phyloP scores from a whole-genome alignment of 2,329 filamentous ascomycete genomes.

The Diaporthe ilicicola region DNA sequence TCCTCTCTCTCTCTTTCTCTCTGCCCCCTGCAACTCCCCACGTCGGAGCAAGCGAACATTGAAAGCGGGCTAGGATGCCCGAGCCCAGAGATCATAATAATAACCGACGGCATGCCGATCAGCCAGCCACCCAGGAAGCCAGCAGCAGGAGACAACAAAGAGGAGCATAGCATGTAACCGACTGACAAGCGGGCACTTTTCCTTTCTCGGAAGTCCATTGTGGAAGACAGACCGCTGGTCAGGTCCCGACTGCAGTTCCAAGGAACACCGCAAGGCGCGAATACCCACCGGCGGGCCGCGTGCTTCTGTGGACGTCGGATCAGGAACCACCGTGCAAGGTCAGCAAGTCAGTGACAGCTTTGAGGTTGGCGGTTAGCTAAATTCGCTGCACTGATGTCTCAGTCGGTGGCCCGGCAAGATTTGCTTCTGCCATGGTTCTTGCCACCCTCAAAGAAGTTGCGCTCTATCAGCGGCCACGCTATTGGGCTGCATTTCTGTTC shows the following conservation, averaged over 20 bases:
- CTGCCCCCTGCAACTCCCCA: not conserved
- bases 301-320: not conserved
- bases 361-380: not conserved
- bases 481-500: not conserved
- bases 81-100: slow-evolving; percentile 11
- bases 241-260: slow-evolving; percentile 2
- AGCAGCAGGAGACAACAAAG: not conserved
- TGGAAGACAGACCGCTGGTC: slow-evolving; percentile 12
- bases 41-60: slow-evolving; percentile 1
- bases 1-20: not conserved
- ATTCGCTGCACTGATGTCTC: not conserved
- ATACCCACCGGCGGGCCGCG: slow-evolving; percentile 11
- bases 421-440: slow-evolving; percentile 13
- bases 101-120: slow-evolving; percentile 1
- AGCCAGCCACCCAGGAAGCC: not conserved
- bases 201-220: not conserved
- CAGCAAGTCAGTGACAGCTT: slow-evolving; percentile 3
- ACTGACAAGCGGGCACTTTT: slow-evolving; percentile 9
- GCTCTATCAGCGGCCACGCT: not conserved
- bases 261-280: not conserved
- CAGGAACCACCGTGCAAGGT: not conserved
- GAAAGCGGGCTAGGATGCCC: not conserved
- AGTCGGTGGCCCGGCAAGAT: not conserved
- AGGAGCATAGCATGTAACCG: not conserved
- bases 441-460: not conserved